These are phyloP conservation scores for Sporisorium graminicola DNA, from an alignment of 1,284 basidiomycete species.

Conservation along the genomic window DNA sequence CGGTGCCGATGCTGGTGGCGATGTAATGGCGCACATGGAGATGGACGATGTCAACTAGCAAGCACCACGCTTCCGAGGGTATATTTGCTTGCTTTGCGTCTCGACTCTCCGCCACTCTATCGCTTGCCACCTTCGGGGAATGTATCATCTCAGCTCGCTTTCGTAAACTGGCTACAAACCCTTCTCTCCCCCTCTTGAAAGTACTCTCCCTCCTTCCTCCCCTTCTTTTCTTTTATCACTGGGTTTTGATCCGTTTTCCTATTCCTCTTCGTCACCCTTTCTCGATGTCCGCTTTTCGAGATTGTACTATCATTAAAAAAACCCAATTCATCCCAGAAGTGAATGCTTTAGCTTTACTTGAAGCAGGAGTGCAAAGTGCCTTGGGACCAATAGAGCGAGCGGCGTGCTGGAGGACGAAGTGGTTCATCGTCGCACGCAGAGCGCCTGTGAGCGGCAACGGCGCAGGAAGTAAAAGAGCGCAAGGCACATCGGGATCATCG, in stretches of 20 bases:
- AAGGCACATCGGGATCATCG: neutral
- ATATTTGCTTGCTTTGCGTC: neutral
- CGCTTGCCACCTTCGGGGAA: too few species aligned
- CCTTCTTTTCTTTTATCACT: neutral
- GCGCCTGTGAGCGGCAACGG: too few species aligned
- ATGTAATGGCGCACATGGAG: conserved; percentile 68
- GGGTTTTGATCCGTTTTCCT: neutral
- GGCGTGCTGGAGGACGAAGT: too few species aligned
- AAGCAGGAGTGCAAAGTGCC: too few species aligned
- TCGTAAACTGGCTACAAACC: neutral
- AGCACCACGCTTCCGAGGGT: too few species aligned
- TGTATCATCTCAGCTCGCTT: neutral
- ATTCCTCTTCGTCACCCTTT: neutral
- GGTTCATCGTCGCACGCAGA: too few species aligned
- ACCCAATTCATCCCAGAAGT: conserved; percentile 2
- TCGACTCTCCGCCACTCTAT: too few species aligned
- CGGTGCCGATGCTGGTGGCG: conserved; percentile 63
- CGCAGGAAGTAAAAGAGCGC: neutral
- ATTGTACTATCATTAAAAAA: conserved; percentile 5
- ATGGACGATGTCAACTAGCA: conserved; percentile 65
- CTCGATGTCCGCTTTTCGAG: conserved; percentile 6
- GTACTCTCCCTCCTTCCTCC: neutral
- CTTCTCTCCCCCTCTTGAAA: too few species aligned
- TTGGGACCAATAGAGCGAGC: too few species aligned
- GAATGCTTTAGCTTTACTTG: neutral